Percentiles rank a stretch among this genome's conserved stretches.
These are phyloP conservation scores for Clitopilus passeckerianus DNA, from an alignment of 768 basidiomycete genomes.

Conservation along the genomic window DNA sequence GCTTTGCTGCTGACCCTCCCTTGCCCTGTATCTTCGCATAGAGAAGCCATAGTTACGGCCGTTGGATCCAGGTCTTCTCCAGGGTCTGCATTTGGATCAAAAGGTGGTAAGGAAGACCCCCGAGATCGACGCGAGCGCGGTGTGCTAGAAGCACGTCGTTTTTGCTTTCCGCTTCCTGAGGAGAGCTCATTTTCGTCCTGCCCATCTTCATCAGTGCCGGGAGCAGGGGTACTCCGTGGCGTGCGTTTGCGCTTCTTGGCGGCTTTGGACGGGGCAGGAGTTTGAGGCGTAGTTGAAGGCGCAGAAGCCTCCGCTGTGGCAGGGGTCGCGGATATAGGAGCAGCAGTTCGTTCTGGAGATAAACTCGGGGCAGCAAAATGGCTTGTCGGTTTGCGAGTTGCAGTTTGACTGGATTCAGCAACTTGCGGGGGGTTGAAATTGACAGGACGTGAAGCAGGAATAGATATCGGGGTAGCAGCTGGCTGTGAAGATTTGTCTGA, in stretches of 20 bases:
- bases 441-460: neutral
- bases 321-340: neutral
- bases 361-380: neutral
- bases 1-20: slow-evolving; percentile 80
- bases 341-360: neutral
- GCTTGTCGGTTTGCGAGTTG: neutral
- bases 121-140: slow-evolving; percentile 34
- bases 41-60: slow-evolving; percentile 71
- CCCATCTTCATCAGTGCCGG: slow-evolving; percentile 12
- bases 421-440: neutral
- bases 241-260: slow-evolving; percentile 11
- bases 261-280: neutral
- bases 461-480: neutral
- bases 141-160: slow-evolving; percentile 19
- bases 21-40: slow-evolving; percentile 74
- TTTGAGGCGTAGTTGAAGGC: neutral
- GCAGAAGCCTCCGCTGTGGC: neutral
- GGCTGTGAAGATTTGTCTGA: neutral
- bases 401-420: neutral
- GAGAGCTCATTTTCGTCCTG: slow-evolving; percentile 10
- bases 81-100: slow-evolving; percentile 55
- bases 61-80: slow-evolving; percentile 84
- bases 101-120: slow-evolving; percentile 48
- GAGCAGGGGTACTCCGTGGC: slow-evolving; percentile 9
- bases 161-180: slow-evolving; percentile 9